Evolutionary conservation across 495 filamentous ascomycete genomes (phyloP).

Genomic region (Penicillium arizonense): DNA sequence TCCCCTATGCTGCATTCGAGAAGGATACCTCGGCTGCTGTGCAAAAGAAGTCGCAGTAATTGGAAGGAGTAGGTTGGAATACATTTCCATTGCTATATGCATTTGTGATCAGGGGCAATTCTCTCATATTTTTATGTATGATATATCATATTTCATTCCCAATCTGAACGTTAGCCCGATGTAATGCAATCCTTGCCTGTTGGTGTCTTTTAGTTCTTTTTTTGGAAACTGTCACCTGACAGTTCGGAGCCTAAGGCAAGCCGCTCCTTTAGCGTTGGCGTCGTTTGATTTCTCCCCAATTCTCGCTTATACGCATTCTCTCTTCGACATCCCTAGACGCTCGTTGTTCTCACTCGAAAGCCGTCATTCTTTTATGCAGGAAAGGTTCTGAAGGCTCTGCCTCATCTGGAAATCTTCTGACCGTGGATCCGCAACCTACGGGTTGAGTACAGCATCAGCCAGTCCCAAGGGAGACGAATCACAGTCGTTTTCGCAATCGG

Average conservation of each 20-base stretch:
- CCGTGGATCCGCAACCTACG: neutral
- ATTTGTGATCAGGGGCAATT: constrained; percentile 13
- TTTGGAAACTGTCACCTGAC: constrained; percentile 27
- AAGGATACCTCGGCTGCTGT: constrained; percentile 87
- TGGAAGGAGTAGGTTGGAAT: constrained; percentile 5
- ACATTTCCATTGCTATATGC: constrained; percentile 10
- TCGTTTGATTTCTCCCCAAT: constrained; percentile 16
- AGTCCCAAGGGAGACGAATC: neutral
- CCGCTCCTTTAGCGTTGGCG: constrained; percentile 19
- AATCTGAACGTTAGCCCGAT: constrained; percentile 1
- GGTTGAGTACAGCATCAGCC: neutral
- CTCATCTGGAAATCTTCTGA: neutral
- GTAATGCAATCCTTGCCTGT: neutral
- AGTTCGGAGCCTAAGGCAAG: constrained; percentile 5
- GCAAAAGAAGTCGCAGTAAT: constrained; percentile 77
- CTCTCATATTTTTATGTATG: constrained; percentile 20
- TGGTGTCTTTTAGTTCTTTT: constrained; percentile 10
- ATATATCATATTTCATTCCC: constrained; percentile 15
- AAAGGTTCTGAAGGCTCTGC: neutral
- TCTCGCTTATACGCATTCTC: constrained; percentile 17
- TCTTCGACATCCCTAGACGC: constrained; percentile 1
- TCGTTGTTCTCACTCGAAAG: constrained; percentile 11
- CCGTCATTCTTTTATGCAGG: constrained; percentile 20
- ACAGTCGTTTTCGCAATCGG: constrained; percentile 1
- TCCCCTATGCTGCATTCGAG: constrained; percentile 91